Evolutionary conservation across 495 filamentous ascomycete genomes (phyloP), one percentile per base, ranked within the genome.

Genomic region (Margaritispora aquatica): DNA sequence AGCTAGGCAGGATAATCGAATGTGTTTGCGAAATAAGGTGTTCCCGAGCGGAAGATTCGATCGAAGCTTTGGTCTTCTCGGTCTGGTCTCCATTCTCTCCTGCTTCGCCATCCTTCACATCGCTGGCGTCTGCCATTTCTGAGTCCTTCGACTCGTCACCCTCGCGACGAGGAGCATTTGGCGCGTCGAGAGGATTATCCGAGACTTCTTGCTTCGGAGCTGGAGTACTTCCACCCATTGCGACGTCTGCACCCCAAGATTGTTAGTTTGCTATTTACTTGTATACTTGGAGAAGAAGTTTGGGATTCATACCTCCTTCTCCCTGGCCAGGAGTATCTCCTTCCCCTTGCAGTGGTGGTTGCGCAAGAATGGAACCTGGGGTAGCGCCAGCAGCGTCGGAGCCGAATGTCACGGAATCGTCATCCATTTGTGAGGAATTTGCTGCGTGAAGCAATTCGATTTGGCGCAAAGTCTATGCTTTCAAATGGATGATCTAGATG

Each of bases 1-100:
- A 98, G 68, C 90, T 96, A 17, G 94, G 94, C 3, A 98, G 84
- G 58, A 98, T 91, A 63, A 97, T 96, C 46, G 90, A 81, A 69
- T 96, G 91, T 55, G 90, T 94, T 73, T 97, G 94, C 20, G 88
- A 84, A 54, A 95, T 87, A 24, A 98, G 84, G 68, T 97, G 94
- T 63, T 90, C 84, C 41, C 93, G 88, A 47, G 94, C 94, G 4
- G 89, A 85, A 38, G 86, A 80, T 74, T 96, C 93, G 57, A 92
- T 74, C 4, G 83, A 84, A n/a, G 89, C 81, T 74, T 95, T 96
- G 13, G 78, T 80, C 66, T 73, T 71, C 10, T 70, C 63, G 21
- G 58, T 67, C 23, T 73, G 65, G 61, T 73, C 60, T 64, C 69
- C 63, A 46, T 74, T 69, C 48, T 71, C 69, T 63, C 60, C 59